A percentile compares a stretch with the other conserved stretches of the same genome.
phyloP scores from a whole-genome alignment of 345 rosid species.

The Citrus hindsii region DNA sequence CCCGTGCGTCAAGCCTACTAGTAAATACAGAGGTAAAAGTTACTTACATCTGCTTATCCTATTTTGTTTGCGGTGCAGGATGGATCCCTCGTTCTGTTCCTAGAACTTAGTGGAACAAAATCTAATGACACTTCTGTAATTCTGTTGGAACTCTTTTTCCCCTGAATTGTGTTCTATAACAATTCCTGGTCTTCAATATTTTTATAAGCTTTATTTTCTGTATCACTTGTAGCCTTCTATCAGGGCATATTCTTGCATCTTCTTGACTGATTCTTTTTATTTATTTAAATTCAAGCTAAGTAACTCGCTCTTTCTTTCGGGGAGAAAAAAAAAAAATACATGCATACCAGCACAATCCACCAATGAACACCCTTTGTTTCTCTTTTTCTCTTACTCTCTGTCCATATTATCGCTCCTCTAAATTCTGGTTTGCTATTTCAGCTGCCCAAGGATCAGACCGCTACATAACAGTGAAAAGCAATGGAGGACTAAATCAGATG shows the following conservation, averaged over 20 bases:
- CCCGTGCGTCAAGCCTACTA: slow-evolving; percentile 64
- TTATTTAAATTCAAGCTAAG: not conserved
- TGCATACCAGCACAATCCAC: not conserved
- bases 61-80: not conserved
- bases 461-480: slow-evolving; percentile 81
- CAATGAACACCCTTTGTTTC: not conserved
- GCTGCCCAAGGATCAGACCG: slow-evolving; percentile 49
- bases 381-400: not conserved
- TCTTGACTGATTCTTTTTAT: not conserved
- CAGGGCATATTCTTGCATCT: not conserved
- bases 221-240: not conserved
- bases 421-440: slow-evolving; percentile 27
- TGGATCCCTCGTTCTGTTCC: not conserved
- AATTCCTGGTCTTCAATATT: not conserved
- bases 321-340: not conserved
- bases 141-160: not conserved
- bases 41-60: not conserved
- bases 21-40: slow-evolving; percentile 53
- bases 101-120: not conserved
- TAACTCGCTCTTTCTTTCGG: not conserved
- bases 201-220: not conserved
- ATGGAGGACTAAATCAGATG: slow-evolving; percentile 98
- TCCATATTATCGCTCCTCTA: not conserved
- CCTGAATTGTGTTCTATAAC: not conserved
- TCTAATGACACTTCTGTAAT: not conserved